Evolutionary conservation across 768 basidiomycete species (phyloP).

Genomic region (Hygrophorus russula): DNA sequence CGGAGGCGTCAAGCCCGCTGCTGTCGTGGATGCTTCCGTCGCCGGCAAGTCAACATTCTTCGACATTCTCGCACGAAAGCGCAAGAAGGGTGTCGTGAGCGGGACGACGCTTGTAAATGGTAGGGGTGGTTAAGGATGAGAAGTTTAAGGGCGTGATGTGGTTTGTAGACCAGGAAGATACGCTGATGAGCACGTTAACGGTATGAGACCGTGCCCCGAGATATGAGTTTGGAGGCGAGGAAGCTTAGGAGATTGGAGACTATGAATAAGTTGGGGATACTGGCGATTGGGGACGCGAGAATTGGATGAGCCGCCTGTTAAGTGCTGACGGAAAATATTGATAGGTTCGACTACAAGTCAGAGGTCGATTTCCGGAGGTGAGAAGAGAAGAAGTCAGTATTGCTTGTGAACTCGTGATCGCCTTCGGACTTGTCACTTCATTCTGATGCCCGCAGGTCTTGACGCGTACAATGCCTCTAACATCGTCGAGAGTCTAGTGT

Average conservation of each 20-base stretch:
- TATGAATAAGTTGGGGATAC: slow-evolving; percentile 89
- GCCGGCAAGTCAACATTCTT: slow-evolving; percentile 95
- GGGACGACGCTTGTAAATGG: slow-evolving; percentile 85
- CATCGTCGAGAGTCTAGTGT: slow-evolving; percentile 80
- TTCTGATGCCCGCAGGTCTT: slow-evolving; percentile 41
- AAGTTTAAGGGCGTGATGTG: slow-evolving; percentile 85
- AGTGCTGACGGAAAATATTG: no score
- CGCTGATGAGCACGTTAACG: slow-evolving; percentile 91
- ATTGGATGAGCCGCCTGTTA: no score
- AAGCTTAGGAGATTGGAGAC: slow-evolving; percentile 91
- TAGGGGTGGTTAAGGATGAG: slow-evolving; percentile 52
- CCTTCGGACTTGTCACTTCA: background rate
- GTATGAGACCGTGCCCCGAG: slow-evolving; percentile 97
- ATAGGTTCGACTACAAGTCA: no score
- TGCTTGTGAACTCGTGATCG: slow-evolving; percentile 93
- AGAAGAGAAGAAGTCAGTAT: slow-evolving; percentile 93
- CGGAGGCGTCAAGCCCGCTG: slow-evolving; percentile 81
- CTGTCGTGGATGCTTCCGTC: slow-evolving; percentile 95
- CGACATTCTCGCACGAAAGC: slow-evolving; percentile 88
- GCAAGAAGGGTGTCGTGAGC: slow-evolving; percentile 66
- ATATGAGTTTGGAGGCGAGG: slow-evolving; percentile 96
- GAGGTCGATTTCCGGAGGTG: slow-evolving; percentile 92
- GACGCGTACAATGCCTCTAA: slow-evolving; percentile 95
- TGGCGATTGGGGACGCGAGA: slow-evolving; percentile 88
- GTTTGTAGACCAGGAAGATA: slow-evolving; percentile 98